Conservation (phyloP, 2,329 filamentous ascomycete genomes). For the Ophiostoma sp. region DNA sequence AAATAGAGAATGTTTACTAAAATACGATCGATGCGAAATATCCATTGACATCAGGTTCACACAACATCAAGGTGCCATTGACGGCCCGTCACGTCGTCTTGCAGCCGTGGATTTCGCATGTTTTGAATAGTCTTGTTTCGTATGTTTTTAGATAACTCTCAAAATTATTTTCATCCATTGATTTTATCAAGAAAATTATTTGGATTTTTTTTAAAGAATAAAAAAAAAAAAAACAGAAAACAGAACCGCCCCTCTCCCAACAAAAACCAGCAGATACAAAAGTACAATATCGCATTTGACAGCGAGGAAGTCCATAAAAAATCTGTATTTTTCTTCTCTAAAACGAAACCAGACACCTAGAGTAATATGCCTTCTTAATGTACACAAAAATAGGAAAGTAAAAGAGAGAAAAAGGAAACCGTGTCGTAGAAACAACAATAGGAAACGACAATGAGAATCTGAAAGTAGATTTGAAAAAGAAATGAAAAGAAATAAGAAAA, state of each 20-base stretch:
- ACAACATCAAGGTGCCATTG: neutral
- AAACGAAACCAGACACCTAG: neutral
- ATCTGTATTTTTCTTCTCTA: neutral
- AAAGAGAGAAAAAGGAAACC: neutral
- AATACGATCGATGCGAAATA: neutral
- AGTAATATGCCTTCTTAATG: constrained; percentile 3
- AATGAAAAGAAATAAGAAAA: neutral
- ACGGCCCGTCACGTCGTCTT: neutral
- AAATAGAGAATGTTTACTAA: neutral
- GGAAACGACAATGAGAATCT: neutral
- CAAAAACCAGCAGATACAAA: too few relatives aligned
- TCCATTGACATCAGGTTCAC: neutral
- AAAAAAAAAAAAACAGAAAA: too few relatives aligned
- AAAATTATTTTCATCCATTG: too few relatives aligned
- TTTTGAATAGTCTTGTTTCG: too few relatives aligned
- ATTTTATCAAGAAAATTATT: too few relatives aligned
- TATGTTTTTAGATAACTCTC: too few relatives aligned
- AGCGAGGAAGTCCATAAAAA: neutral
- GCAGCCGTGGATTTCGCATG: neutral
- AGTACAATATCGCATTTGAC: too few relatives aligned
- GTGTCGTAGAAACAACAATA: neutral
- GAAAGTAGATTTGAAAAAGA: neutral
- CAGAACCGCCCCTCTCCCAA: too few relatives aligned
- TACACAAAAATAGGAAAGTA: neutral
- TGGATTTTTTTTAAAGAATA: too few relatives aligned